Base-by-base conservation (phyloP, 768 basidiomycete genomes). In the Mycena polygramma region DNA sequence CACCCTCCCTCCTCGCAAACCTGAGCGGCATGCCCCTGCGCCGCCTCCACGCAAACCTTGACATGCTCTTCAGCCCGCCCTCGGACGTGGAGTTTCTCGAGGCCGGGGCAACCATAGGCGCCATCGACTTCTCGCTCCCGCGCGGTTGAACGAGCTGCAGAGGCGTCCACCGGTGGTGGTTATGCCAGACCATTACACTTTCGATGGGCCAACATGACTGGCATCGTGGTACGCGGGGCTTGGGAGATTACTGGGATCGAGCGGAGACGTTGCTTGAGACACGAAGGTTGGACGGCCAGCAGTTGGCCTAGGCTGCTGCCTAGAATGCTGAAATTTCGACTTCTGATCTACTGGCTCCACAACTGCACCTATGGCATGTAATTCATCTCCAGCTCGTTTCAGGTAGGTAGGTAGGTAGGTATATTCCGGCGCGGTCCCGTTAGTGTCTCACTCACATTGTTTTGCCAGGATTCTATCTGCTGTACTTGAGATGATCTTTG, bases 31-130 rank as follows among this genome's bases (percentile, higher is more conserved):
- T 55, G 54, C 54, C 54, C 6, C 54, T 55, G 19, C 54, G 37
- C 54, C 54, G 19, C 54, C 54, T 55, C 36, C 17, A 37, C 37
- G 54, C 54, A 11, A 55, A 55, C 37, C 54, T 55, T n/a, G 36
- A 36, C 6, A 20, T 15, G 13, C 36, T 55, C 10, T 55, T 55
- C 36, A 36, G 11, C 19, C 45, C 19, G 35, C 17, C 8, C 2
- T 15, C 46, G 20, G 17, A 36, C 36, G 8, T 30, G 30, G 30
- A 30, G 30, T 30, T 3, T 30, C 30, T 30, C 6, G 3, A 30
- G 6, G n/a, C n/a, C n/a, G 6, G 30, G 2, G 30, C 30, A 2
- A 30, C 30, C 30, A 30, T 6, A 30, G 30, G 30, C 36, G 20
- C 20, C 7, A 37, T 55, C 36, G 54, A 55, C 5, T 55, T 55